These are phyloP conservation scores for Salix purpurea DNA, from an alignment of 345 rosid species.

Conservation along the genomic window DNA sequence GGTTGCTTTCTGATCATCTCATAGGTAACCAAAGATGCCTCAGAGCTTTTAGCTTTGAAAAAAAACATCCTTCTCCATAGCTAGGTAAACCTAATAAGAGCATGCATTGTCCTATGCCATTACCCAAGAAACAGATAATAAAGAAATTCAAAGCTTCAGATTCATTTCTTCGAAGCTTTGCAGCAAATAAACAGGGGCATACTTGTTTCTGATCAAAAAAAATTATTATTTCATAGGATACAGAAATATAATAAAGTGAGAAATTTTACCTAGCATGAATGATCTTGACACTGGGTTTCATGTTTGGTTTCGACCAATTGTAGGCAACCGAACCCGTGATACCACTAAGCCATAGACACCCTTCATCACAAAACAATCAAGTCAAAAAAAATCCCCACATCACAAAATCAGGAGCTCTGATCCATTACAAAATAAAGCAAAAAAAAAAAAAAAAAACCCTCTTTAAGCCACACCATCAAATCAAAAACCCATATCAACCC, in stretches of 20 bases:
- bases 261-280: constrained; percentile 78
- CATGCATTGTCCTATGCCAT: background rate
- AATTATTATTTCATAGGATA: background rate
- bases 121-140: background rate
- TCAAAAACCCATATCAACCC: background rate
- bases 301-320: constrained; percentile 89
- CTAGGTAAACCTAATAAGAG: background rate
- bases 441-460: background rate
- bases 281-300: constrained; percentile 95
- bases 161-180: background rate
- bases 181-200: background rate
- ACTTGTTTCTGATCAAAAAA: background rate
- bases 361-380: constrained; percentile 31
- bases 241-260: background rate
- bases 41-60: background rate
- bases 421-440: background rate
- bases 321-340: constrained; percentile 81
- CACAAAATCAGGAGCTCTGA: background rate
- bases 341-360: constrained; percentile 85
- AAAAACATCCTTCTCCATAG: background rate
- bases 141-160: background rate
- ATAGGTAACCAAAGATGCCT: background rate
- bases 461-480: background rate
- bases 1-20: background rate
- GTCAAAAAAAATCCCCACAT: background rate